Evolutionary conservation across 202 grass and related monocot genomes (phyloP).

Genomic region (Cymbopogon flexuosus): DNA sequence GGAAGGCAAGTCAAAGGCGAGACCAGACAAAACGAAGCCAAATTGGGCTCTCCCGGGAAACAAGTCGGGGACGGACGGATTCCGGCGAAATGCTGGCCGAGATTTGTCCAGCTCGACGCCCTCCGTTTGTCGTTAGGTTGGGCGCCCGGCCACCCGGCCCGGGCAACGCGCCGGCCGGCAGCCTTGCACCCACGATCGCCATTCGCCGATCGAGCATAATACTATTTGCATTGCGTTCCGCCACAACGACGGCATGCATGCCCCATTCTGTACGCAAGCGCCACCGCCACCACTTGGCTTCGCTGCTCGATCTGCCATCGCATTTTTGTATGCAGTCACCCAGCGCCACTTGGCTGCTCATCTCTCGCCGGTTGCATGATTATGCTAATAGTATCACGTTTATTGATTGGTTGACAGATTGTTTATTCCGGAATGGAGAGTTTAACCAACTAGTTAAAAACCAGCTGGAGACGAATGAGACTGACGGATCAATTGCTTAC

Average conservation of each 20-base stretch:
- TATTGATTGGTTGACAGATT: background rate
- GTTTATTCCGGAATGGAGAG: background rate
- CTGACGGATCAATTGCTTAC: background rate
- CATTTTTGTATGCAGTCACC: background rate
- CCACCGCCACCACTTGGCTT: background rate
- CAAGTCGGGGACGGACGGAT: background rate
- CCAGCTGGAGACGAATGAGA: background rate
- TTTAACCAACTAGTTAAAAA: background rate
- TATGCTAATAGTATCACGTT: background rate
- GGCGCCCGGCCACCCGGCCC: conserved; percentile 7
- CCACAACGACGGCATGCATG: background rate
- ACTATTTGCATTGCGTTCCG: background rate
- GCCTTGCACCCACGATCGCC: background rate
- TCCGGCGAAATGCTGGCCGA: conserved; percentile 25
- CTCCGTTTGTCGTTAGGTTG: conserved; percentile 12
- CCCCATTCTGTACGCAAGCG: background rate
- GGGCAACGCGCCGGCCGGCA: conserved; percentile 14
- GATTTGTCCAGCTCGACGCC: conserved; percentile 6
- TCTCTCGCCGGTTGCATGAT: background rate
- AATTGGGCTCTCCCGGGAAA: conserved; percentile 11
- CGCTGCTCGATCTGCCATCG: background rate
- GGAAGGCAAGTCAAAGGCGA: conserved; percentile 16
- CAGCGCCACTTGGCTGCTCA: background rate
- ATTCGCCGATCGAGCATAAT: background rate
- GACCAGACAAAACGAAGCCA: conserved; percentile 29